Evolutionary conservation across 2,329 filamentous ascomycete species (phyloP).

Genomic region (Alternaria sp.): DNA sequence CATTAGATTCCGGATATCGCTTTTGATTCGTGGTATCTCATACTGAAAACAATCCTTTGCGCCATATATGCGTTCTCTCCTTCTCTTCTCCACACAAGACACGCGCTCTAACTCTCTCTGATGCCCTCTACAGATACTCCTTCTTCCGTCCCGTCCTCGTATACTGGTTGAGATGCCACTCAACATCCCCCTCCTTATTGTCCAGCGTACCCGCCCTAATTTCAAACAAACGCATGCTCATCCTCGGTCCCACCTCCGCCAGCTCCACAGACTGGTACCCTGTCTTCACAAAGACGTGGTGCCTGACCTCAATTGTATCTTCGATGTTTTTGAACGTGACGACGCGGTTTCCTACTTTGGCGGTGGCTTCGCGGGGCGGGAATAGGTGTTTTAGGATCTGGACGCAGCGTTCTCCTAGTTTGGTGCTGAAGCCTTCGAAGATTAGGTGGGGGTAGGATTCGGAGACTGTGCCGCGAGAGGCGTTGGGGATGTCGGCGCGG

Average conservation of each 20-base stretch:
- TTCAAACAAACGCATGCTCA: slow-evolving; percentile 97
- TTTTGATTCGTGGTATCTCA: background rate
- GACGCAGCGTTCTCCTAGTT: slow-evolving; percentile 79
- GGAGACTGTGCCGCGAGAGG: slow-evolving; percentile 72
- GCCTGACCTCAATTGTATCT: slow-evolving; percentile 84
- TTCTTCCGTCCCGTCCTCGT: slow-evolving; percentile 94
- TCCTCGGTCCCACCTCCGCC: slow-evolving; percentile 69
- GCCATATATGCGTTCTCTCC: background rate
- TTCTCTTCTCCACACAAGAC: background rate
- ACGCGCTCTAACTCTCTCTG: background rate
- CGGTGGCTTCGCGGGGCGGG: slow-evolving; percentile 80
- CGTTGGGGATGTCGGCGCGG: slow-evolving; percentile 89
- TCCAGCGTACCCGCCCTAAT: slow-evolving; percentile 90
- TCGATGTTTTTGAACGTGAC: slow-evolving; percentile 82
- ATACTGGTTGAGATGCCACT: slow-evolving; percentile 96
- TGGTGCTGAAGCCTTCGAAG: slow-evolving; percentile 89
- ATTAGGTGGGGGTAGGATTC: slow-evolving; percentile 74
- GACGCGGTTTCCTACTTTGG: slow-evolving; percentile 83
- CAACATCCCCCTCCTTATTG: slow-evolving; percentile 92
- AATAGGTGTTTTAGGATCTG: slow-evolving; percentile 95
- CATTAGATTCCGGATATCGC: background rate
- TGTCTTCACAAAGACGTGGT: slow-evolving; percentile 93
- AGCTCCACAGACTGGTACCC: slow-evolving; percentile 77
- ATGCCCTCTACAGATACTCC: slow-evolving; percentile 73
- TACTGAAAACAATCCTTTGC: background rate